Evolutionary conservation across 495 filamentous ascomycete genomes (phyloP).

Genomic region (Apodospora peruviana): DNA sequence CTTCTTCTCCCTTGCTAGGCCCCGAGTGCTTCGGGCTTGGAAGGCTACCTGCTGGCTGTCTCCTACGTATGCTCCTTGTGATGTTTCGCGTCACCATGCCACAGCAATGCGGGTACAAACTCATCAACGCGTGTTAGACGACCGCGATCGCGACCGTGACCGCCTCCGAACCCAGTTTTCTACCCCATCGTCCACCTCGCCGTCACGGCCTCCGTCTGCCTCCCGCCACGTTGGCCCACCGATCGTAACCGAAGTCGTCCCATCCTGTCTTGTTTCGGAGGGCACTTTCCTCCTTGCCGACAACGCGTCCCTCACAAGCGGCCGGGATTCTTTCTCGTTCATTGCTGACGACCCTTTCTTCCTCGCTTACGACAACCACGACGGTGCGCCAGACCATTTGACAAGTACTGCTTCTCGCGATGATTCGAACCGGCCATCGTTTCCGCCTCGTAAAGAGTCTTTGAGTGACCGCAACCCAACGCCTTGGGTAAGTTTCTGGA

Average conservation of each 20-base stretch:
- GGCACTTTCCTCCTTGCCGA: conserved; percentile 27
- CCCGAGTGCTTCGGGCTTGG: not conserved
- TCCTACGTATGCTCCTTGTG: conserved; percentile 10
- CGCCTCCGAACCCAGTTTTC: not conserved
- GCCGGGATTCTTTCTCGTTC: conserved; percentile 38
- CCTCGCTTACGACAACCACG: conserved; percentile 25
- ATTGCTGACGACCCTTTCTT: conserved; percentile 45
- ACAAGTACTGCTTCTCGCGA: conserved; percentile 20
- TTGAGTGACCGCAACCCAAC: conserved; percentile 25
- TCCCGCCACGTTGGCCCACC: conserved; percentile 1
- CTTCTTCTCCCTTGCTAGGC: not conserved
- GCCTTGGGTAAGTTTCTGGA: conserved; percentile 28
- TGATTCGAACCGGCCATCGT: conserved; percentile 31
- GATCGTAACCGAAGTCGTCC: not conserved
- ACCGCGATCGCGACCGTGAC: conserved; percentile 3
- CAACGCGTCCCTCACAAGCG: conserved; percentile 18
- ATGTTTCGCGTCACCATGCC: not conserved
- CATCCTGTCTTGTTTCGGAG: conserved; percentile 11
- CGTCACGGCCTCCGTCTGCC: not conserved
- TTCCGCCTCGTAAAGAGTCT: conserved; percentile 36
- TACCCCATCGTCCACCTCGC: not conserved
- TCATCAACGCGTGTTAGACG: conserved; percentile 19
- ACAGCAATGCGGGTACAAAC: conserved; percentile 24
- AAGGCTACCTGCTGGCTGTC: not conserved
- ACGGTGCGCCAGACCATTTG: conserved; percentile 8